phyloP scores from a whole-genome alignment of 257 asterid species.

The Nyctanthes arbortristis region DNA sequence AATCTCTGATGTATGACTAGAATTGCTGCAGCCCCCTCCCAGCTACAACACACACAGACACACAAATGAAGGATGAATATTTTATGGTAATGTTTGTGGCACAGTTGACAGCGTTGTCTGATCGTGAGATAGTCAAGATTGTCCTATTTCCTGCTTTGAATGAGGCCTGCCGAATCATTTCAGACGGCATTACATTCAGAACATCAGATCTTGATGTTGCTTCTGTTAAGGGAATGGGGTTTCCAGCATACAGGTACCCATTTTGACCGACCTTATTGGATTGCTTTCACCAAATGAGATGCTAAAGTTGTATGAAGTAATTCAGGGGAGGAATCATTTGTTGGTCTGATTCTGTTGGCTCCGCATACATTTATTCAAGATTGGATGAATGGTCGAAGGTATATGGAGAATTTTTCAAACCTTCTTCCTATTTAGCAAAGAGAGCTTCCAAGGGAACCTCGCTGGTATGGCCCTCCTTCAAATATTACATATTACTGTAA shows the following conservation, averaged over 20 bases:
- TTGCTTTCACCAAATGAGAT: slow-evolving; percentile 4
- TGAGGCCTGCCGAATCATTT: slow-evolving; percentile 39
- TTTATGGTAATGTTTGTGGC: slow-evolving; percentile 3
- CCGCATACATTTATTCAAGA: slow-evolving; percentile 36
- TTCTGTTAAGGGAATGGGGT: slow-evolving; percentile 47
- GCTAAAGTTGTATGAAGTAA: slow-evolving; percentile 12
- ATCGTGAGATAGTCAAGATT: slow-evolving; percentile 42
- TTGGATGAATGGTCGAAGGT: slow-evolving; percentile 42
- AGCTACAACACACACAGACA: background rate
- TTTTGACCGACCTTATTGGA: background rate
- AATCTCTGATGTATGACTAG: background rate
- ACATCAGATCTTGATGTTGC: slow-evolving; percentile 56
- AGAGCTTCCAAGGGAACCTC: slow-evolving; percentile 26
- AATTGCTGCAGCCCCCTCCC: background rate
- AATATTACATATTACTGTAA: too few species aligned
- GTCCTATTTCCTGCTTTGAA: slow-evolving; percentile 42
- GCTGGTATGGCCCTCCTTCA: slow-evolving; percentile 37
- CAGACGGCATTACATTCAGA: slow-evolving; percentile 32
- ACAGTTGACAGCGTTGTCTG: slow-evolving; percentile 35
- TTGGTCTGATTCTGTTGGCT: slow-evolving; percentile 45
- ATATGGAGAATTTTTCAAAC: slow-evolving; percentile 35
- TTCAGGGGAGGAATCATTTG: slow-evolving; percentile 48
- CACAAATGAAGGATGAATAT: background rate
- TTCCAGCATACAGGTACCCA: slow-evolving; percentile 45
- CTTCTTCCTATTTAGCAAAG: slow-evolving; percentile 33